phyloP scores from a whole-genome alignment of 371 early-diverging fungal species.

The Batkoa obscura region DNA sequence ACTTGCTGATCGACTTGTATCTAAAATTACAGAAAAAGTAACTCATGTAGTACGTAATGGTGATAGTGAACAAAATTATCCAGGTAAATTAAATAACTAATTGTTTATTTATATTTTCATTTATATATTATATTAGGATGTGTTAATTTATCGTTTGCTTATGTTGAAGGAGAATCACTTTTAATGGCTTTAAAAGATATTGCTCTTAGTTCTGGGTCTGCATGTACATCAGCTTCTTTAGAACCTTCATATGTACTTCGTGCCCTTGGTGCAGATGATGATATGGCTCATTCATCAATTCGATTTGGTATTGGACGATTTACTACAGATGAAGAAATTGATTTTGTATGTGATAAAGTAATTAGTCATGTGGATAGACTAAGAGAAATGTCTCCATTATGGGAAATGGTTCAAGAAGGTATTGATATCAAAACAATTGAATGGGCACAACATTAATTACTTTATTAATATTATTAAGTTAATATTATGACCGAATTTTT shows the following conservation, averaged over 20 bases:
- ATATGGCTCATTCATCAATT: conserved; percentile 96
- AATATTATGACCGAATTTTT: too few species aligned
- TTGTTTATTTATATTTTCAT: not conserved
- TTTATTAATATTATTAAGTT: too few species aligned
- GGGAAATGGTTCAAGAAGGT: conserved; percentile 97
- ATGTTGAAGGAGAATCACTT: conserved; percentile 98
- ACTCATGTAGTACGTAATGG: conserved; percentile 80
- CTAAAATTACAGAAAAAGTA: conserved; percentile 56
- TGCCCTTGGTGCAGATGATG: conserved; percentile 96
- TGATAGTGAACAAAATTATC: conserved; percentile 58
- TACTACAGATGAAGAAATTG: conserved; percentile 94
- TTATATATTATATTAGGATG: conserved; percentile 57
- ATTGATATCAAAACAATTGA: conserved; percentile 82
- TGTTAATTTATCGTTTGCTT: conserved; percentile 97
- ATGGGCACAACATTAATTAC: conserved; percentile 83
- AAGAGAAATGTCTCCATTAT: conserved; percentile 96
- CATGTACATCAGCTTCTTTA: conserved; percentile 97
- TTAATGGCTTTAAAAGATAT: conserved; percentile 98
- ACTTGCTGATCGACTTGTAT: conserved; percentile 61
- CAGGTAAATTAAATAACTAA: conserved; percentile 19
- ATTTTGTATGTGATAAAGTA: conserved; percentile 74
- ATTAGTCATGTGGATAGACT: conserved; percentile 78
- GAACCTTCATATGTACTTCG: conserved; percentile 98
- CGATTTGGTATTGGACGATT: conserved; percentile 98
- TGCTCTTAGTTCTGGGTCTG: conserved; percentile 94